These are phyloP conservation scores for Zarea fungicola DNA, from an alignment of 2,329 filamentous ascomycete genomes.

Conservation along the genomic window DNA sequence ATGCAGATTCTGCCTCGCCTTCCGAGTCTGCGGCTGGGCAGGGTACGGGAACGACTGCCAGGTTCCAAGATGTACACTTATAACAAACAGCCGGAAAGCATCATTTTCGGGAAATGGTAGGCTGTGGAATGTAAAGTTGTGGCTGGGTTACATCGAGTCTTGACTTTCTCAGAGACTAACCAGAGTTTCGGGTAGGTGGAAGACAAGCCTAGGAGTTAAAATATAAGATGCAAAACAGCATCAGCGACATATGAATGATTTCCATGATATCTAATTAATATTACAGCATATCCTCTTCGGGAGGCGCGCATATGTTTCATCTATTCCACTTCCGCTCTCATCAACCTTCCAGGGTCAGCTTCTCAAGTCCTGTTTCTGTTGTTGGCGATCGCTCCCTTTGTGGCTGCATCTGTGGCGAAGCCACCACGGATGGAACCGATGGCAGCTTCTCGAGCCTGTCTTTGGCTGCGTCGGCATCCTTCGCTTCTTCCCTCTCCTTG, in stretches of 20 bases:
- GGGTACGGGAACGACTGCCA: too few species aligned
- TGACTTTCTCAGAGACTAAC: background rate
- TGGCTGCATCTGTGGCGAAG: slow-evolving; percentile 28
- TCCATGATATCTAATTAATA: slow-evolving; percentile 7
- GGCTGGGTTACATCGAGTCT: too few species aligned
- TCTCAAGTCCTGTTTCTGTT: slow-evolving; percentile 33
- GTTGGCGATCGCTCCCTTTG: slow-evolving; percentile 24
- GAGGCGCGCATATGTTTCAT: background rate
- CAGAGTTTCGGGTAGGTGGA: background rate
- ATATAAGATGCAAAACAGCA: background rate
- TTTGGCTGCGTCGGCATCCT: slow-evolving; percentile 42
- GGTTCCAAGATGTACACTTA: too few species aligned
- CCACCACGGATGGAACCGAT: slow-evolving; percentile 29
- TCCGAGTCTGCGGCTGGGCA: too few species aligned
- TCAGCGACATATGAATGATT: background rate
- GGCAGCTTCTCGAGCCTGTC: slow-evolving; percentile 49
- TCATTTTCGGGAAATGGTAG: too few species aligned
- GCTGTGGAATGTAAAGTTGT: too few species aligned
- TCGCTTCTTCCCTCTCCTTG: slow-evolving; percentile 45
- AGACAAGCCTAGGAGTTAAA: background rate
- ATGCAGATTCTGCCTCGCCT: too few species aligned
- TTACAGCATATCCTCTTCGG: background rate
- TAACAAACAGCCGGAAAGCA: too few species aligned
- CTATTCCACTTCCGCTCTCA: background rate
- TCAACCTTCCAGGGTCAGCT: slow-evolving; percentile 23